phyloP scores from a whole-genome alignment of 129 eudicot species.

The Ambrosia trifida region DNA sequence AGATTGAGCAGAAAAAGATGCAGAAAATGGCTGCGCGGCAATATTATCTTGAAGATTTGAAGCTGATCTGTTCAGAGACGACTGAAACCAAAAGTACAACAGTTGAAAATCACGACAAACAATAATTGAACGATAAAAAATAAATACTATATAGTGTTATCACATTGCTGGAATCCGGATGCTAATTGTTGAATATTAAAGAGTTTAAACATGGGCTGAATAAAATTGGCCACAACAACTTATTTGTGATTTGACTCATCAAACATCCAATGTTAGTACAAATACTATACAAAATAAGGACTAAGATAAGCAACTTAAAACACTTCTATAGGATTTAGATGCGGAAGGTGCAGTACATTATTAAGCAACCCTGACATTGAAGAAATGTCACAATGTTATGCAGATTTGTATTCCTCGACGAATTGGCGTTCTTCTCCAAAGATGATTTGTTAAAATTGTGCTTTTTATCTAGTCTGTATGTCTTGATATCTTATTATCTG shows the following conservation, averaged over 20 bases:
- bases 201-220: not conserved
- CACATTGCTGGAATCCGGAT: not conserved
- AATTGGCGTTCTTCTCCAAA: constrained; percentile 35
- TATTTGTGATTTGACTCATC: too few relatives aligned
- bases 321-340: not conserved
- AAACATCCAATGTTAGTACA: too few relatives aligned
- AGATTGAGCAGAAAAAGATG: constrained; percentile 83
- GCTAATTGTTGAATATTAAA: not conserved
- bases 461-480: constrained; percentile 33
- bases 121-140: not conserved
- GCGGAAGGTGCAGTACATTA: constrained; percentile 49
- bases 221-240: too few relatives aligned
- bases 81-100: constrained; percentile 44
- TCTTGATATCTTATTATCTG: constrained; percentile 44
- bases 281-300: too few relatives aligned
- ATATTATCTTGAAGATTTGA: constrained; percentile 80
- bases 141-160: not conserved
- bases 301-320: too few relatives aligned
- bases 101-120: not conserved
- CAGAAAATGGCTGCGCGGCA: constrained; percentile 59
- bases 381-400: constrained; percentile 66
- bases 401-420: constrained; percentile 40
- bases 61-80: constrained; percentile 78
- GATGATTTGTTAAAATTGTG: not conserved
- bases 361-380: constrained; percentile 82